Conservation (phyloP, 106 monocot genomes). For the Agapanthus africanus region DNA sequence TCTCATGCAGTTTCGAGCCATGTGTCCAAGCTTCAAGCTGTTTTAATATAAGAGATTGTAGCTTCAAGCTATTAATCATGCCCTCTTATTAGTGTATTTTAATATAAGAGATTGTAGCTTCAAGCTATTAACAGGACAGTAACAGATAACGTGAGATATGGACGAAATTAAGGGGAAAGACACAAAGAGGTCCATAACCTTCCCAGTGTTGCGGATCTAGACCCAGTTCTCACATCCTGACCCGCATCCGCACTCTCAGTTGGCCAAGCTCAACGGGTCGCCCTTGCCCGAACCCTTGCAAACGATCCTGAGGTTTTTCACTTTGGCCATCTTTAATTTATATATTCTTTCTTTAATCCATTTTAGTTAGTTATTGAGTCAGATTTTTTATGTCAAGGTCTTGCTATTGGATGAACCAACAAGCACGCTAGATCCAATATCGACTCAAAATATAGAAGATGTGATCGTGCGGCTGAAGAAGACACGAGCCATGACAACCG, state of each 20-base stretch:
- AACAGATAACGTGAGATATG: slow-evolving; percentile 75
- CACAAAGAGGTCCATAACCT: slow-evolving; percentile 58
- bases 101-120: too few relatives aligned
- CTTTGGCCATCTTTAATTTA: too few relatives aligned
- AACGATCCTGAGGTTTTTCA: slow-evolving; percentile 82
- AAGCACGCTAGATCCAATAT: slow-evolving; percentile 86
- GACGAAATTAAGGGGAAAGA: slow-evolving; percentile 58
- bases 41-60: too few relatives aligned
- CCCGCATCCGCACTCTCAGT: slow-evolving; percentile 64
- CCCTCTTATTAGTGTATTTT: too few relatives aligned
- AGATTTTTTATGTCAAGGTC: slow-evolving; percentile 35
- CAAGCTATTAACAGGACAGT: too few relatives aligned
- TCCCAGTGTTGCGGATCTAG: slow-evolving; percentile 55
- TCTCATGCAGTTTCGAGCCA: too few relatives aligned
- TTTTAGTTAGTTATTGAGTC: too few relatives aligned
- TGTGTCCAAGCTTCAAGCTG: too few relatives aligned
- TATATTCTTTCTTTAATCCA: too few relatives aligned
- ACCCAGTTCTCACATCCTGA: slow-evolving; percentile 38
- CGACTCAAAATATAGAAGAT: slow-evolving; percentile 93
- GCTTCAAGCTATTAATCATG: too few relatives aligned
- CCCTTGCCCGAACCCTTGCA: slow-evolving; percentile 86
- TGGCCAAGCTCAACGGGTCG: slow-evolving; percentile 86
- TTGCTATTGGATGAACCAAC: slow-evolving; percentile 86
- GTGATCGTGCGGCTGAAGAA: slow-evolving; percentile 61
- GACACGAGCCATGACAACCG: slow-evolving; percentile 39